These are phyloP conservation scores for Candida broadrunensis DNA, from an alignment of 805 yeast genomes.

Conservation along the genomic window DNA sequence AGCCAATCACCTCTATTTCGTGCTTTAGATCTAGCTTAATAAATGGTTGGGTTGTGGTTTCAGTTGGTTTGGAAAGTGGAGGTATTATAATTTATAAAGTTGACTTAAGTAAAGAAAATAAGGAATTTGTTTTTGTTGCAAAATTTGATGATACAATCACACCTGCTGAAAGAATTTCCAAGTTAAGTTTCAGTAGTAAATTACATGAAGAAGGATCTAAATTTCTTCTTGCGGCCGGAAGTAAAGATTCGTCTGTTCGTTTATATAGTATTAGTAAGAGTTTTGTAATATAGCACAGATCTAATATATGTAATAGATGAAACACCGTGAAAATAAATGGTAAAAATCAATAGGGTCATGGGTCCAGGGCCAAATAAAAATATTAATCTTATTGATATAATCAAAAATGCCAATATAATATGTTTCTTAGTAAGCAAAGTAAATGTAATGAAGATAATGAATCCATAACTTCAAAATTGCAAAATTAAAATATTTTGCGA, in stretches of 20 bases:
- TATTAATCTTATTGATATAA: too few relatives aligned
- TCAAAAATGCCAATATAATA: too few relatives aligned
- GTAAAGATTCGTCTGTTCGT: conserved; percentile 64
- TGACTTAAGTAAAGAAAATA: conserved; percentile 20
- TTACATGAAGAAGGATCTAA: conserved; percentile 12
- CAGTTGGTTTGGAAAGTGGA: conserved; percentile 75
- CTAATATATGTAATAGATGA: too few relatives aligned
- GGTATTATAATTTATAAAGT: conserved; percentile 45
- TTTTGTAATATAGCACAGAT: not conserved
- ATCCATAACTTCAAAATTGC: too few relatives aligned
- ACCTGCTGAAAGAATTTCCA: conserved; percentile 62
- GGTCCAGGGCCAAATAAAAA: too few relatives aligned
- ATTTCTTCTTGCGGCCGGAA: conserved; percentile 54
- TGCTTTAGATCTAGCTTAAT: conserved; percentile 28
- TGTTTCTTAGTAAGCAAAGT: too few relatives aligned
- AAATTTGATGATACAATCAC: conserved; percentile 37
- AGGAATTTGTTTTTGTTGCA: conserved; percentile 17
- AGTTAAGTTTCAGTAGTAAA: conserved; percentile 54
- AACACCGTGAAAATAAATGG: too few relatives aligned
- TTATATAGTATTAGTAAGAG: conserved; percentile 22
- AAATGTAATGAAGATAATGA: too few relatives aligned
- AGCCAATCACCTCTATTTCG: conserved; percentile 69
- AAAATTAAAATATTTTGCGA: too few relatives aligned
- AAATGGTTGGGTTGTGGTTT: conserved; percentile 30
- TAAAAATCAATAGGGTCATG: too few relatives aligned